phyloP scores from a whole-genome alignment of 2,329 filamentous ascomycete genomes.

The Camillea tinctor region DNA sequence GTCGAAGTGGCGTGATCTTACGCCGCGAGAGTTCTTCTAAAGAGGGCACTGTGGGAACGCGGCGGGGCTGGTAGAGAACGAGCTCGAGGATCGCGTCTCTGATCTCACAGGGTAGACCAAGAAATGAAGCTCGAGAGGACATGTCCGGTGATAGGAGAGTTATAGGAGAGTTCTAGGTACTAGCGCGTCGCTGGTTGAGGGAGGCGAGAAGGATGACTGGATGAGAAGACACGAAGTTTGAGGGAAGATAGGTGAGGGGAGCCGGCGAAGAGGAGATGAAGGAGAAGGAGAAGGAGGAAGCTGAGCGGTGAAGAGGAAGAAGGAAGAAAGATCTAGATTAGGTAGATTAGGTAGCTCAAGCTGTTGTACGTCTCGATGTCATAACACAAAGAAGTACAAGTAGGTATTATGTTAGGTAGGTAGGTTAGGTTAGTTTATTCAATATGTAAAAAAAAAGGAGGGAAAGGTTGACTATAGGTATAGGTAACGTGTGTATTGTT shows the following conservation, averaged over 20 bases:
- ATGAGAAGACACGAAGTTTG: neutral
- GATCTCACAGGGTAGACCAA: neutral
- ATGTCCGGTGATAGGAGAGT: neutral
- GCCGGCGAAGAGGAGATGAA: neutral
- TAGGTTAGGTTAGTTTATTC: no score
- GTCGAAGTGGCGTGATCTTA: neutral
- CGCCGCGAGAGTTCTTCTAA: neutral
- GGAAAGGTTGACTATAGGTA: no score
- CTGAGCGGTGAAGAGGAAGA: neutral
- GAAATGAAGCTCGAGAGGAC: neutral
- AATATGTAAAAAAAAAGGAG: no score
- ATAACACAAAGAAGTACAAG: neutral
- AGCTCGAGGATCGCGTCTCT: neutral
- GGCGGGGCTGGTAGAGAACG: neutral
- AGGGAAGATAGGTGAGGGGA: neutral
- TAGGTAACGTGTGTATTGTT: no score
- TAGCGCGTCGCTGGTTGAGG: neutral
- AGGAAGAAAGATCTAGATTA: neutral
- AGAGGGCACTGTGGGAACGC: neutral
- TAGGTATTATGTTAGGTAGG: no score
- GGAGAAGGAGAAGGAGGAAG: neutral
- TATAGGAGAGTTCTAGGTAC: no score
- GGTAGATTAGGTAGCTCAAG: neutral
- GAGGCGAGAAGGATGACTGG: neutral
- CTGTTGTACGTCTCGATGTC: conserved; percentile 5